Evolutionary conservation across 208 protist genomes (phyloP), one percentile per base, ranked within the genome.

Genomic region (Porcisia hertigi): DNA sequence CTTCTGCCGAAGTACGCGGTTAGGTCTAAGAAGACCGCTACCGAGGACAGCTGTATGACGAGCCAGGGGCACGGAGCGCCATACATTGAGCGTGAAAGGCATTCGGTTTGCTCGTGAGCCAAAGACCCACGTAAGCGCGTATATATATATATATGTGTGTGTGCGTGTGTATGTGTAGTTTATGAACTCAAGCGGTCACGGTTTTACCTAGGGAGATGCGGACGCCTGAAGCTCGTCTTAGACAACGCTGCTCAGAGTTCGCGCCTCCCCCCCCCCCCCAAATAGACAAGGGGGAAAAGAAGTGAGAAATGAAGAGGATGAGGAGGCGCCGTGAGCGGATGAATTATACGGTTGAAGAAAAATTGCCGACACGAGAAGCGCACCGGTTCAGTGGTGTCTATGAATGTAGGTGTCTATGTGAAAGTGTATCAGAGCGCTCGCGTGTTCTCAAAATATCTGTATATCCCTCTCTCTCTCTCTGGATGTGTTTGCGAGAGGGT

Each of bases 1-100:
- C 12, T 86, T 83, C 58, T 81, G 71, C 49, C 45, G 74, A 7
- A 77, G 75, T 41, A 66, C 30, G n/a, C 79, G 80, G 18, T 59
- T 81, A 8, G n/a, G 77, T 3, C 73, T 70, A 20, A 88, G 59
- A 23, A 83, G 53, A 18, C 82, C 74, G 45, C 34, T 45, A 36
- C 69, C 25, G 60, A 74, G 57, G 30, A 64, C 52, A 36, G 23
- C 52, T 9, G 16, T 30, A 71, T 43, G 41, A 67, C 63, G 63
- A 49, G 11, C 41, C 43, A 43, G 7, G 52, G 53, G 47, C 57
- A 47, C 69, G 16, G 41, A 36, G 53, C 43, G 49, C 34, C 69
- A 59, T 58, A 34, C 49, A 36, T 34, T 47, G 54, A 52, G 63
- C 63, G 47, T 67, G 63, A 67, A 30, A 49, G 41, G 41, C 63